Conservation (phyloP, 2,329 filamentous ascomycete genomes). For the Stachybotrys chlorohalonatus region DNA sequence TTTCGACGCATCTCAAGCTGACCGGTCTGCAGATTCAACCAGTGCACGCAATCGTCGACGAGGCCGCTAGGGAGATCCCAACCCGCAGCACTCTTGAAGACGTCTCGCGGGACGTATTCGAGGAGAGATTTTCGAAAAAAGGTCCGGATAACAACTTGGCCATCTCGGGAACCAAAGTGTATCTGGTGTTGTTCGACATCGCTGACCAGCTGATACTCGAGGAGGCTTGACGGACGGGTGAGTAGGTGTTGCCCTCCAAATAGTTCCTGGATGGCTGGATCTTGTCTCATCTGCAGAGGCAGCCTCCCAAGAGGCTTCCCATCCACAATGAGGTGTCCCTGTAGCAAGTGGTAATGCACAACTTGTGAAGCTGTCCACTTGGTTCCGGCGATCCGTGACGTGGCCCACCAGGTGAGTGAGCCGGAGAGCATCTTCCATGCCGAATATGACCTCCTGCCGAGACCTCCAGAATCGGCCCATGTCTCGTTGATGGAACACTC, state of each 20-base stretch:
- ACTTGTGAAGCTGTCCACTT: slow-evolving; percentile 6
- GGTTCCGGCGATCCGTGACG: background rate
- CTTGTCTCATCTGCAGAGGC: slow-evolving; percentile 38
- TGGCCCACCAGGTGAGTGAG: slow-evolving; percentile 2
- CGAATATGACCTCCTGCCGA: slow-evolving; percentile 1
- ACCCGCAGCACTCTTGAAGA: slow-evolving; percentile 13
- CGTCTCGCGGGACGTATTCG: slow-evolving; percentile 21
- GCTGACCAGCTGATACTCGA: slow-evolving; percentile 36
- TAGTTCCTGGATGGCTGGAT: slow-evolving; percentile 32
- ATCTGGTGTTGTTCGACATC: slow-evolving; percentile 20
- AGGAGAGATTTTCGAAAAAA: slow-evolving; percentile 8
- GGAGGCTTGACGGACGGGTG: slow-evolving; percentile 42
- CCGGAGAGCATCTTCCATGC: slow-evolving; percentile 1
- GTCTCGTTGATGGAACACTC: slow-evolving; percentile 8
- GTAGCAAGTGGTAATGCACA: slow-evolving; percentile 22
- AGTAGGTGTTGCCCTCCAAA: slow-evolving; percentile 44
- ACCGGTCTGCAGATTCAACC: slow-evolving; percentile 37
- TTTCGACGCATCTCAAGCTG: slow-evolving; percentile 42
- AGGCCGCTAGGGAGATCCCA: slow-evolving; percentile 44
- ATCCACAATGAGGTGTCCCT: slow-evolving; percentile 26
- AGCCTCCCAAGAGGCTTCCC: slow-evolving; percentile 31
- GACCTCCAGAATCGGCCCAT: slow-evolving; percentile 1
- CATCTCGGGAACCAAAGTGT: slow-evolving; percentile 42
- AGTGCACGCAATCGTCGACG: slow-evolving; percentile 46
- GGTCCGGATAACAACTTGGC: slow-evolving; percentile 33